phyloP scores from a whole-genome alignment of 257 asterid species.

The Lavandula angustifolia region DNA sequence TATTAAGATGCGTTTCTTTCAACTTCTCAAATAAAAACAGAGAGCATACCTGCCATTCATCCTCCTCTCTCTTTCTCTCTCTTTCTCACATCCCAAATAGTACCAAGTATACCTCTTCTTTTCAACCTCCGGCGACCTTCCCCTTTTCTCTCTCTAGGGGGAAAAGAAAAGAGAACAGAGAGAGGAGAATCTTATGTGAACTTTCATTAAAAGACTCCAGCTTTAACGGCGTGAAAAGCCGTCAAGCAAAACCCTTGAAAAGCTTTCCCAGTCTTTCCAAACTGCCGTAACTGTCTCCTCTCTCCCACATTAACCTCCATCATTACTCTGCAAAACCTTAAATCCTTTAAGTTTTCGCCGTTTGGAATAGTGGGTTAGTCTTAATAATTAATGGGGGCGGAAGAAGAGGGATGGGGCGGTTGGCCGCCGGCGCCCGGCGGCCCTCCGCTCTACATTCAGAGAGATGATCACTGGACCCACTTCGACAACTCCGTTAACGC shows the following conservation, averaged over 20 bases:
- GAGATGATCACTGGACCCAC: constrained; percentile 82
- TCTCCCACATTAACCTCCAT: not conserved
- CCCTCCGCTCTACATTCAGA: constrained; percentile 59
- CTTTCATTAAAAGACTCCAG: constrained; percentile 2
- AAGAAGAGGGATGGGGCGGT: constrained; percentile 62
- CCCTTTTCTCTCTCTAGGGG: too few species aligned
- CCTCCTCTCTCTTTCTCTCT: too few species aligned
- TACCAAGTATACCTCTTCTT: too few species aligned
- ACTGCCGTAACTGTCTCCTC: constrained; percentile 42
- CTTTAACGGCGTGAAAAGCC: constrained; percentile 28
- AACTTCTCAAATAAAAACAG: too few species aligned
- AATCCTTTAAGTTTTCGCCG: not conserved
- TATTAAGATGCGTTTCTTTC: too few species aligned
- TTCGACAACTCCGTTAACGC: constrained; percentile 88
- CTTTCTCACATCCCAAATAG: too few species aligned
- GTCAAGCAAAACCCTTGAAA: constrained; percentile 28
- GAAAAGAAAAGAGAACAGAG: too few species aligned
- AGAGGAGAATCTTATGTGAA: constrained; percentile 31
- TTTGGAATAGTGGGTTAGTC: too few species aligned
- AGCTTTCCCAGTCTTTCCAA: constrained; percentile 34
- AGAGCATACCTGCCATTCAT: too few species aligned
- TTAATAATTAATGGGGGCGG: constrained; percentile 58
- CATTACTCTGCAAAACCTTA: not conserved
- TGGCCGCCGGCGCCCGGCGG: constrained; percentile 67
- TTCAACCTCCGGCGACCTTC: too few species aligned